Evolutionary conservation across 306 rosid genomes (phyloP).

Genomic region (Acacia melanoxylon): DNA sequence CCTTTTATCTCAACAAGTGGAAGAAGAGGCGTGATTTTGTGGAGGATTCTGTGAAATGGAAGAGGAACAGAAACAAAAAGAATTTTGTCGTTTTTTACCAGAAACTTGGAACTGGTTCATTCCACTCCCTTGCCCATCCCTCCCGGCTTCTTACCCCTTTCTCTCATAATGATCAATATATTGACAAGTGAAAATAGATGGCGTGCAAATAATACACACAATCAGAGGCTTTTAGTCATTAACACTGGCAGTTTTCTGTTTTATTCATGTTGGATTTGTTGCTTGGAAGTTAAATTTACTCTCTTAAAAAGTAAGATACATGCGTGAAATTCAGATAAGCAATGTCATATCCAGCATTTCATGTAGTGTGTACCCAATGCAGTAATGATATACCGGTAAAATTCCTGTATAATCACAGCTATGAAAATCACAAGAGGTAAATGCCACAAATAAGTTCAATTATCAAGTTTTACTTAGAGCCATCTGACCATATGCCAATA

Average conservation of each 20-base stretch:
- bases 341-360: background rate
- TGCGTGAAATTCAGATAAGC: background rate
- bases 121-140: background rate
- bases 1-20: background rate
- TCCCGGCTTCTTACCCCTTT: background rate
- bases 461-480: background rate
- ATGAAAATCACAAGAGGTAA: background rate
- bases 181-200: too few relatives aligned
- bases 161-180: too few relatives aligned
- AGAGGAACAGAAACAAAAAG: background rate
- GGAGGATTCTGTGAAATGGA: background rate
- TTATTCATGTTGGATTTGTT: too few relatives aligned
- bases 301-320: background rate
- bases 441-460: background rate
- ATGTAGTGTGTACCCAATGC: background rate
- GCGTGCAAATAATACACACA: too few relatives aligned
- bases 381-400: too few relatives aligned
- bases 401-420: background rate
- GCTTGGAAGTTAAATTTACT: too few relatives aligned
- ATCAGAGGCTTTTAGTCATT: background rate
- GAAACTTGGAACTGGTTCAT: background rate
- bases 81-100: background rate
- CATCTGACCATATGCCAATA: background rate
- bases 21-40: background rate
- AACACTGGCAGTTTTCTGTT: background rate